Evolutionary conservation across 177 flowering plant species (phyloP), one percentile per base, ranked within the genome.

Genomic region (Vitis hybrid): DNA sequence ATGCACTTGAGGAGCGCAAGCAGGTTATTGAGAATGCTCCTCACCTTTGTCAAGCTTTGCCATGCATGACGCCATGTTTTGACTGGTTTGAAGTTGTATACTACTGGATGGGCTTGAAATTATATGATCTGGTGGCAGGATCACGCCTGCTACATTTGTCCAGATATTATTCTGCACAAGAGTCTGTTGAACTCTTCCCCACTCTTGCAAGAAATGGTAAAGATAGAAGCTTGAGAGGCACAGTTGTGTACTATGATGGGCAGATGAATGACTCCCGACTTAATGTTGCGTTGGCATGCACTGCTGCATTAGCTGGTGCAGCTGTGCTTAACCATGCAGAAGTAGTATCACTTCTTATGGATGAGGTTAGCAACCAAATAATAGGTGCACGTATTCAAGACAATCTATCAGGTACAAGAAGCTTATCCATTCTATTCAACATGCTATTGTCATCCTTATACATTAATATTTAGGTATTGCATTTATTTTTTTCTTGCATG

Each of bases 61-160:
- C 98, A 16, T 96, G 98, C 81, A 93, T 96, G 98, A 93, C 99
- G 18, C 99, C 99, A 33, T 96, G 99, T 83, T 96, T 96, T 80
- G 73, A 77, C 80, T 90, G 97, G 99, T 96, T 93, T 80, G 99
- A 96, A 51, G 92, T 78, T n/a, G 77, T 93, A 13, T 96, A 96
- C 82, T 93, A 79, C 80, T 96, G 99, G 99, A 49, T 73, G 78
- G 99, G 99, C 59, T 85, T 96, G 89, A 93, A 96, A 76, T 14
- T 93, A 68, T 96, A 96, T 70, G 99, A 96, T 85, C 76, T 96
- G 80, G 95, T 96, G n/a, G 97, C 98, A 69, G 99, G 97, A 62
- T 65, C 75, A 18, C 89, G 78, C 45, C 78, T 96, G 66, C 82
- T 96, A 60, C 98, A 96, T 74, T 76, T 96, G 72, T 96, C 99